Conservation (phyloP, 108 stramenopile genomes). For the Seminavis robusta region DNA sequence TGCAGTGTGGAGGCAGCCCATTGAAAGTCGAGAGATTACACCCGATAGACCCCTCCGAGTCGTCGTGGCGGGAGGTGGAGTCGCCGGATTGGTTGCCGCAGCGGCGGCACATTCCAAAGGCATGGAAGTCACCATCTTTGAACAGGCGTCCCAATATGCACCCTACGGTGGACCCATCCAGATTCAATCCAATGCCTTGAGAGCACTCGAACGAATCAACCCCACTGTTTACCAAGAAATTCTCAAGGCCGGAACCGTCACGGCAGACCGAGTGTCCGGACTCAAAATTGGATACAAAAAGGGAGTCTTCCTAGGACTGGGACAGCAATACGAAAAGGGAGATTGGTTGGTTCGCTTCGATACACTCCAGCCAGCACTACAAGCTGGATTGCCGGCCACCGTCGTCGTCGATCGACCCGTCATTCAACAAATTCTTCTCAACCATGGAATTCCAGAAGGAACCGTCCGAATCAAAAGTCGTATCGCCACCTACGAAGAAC, state of each 20-base stretch:
- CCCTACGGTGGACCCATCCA: constrained; percentile 98
- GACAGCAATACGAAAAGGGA: constrained; percentile 75
- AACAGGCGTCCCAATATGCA: constrained; percentile 86
- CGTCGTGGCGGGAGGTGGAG: constrained; percentile 81
- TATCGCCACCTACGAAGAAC: constrained; percentile 68
- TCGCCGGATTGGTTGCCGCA: constrained; percentile 85
- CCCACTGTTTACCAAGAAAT: constrained; percentile 71
- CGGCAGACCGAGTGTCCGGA: constrained; percentile 86
- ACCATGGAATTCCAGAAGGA: constrained; percentile 83
- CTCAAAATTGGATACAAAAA: constrained; percentile 89
- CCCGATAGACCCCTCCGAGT: constrained; percentile 73
- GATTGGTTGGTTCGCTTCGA: constrained; percentile 95
- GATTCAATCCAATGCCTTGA: constrained; percentile 93
- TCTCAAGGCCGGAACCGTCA: constrained; percentile 78
- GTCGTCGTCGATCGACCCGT: constrained; percentile 96
- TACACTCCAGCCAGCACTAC: constrained; percentile 89
- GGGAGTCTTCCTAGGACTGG: constrained; percentile 71
- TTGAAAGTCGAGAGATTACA: constrained; percentile 59
- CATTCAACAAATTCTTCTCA: constrained; percentile 93
- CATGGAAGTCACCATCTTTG: constrained; percentile 90
- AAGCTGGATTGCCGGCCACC: constrained; percentile 89
- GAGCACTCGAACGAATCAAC: constrained; percentile 90
- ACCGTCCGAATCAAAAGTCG: constrained; percentile 86
- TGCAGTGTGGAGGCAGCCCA: constrained; percentile 64
- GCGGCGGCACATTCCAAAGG: constrained; percentile 89